phyloP scores from a whole-genome alignment of 257 asterid species.

The Solanum chiquidenum region DNA sequence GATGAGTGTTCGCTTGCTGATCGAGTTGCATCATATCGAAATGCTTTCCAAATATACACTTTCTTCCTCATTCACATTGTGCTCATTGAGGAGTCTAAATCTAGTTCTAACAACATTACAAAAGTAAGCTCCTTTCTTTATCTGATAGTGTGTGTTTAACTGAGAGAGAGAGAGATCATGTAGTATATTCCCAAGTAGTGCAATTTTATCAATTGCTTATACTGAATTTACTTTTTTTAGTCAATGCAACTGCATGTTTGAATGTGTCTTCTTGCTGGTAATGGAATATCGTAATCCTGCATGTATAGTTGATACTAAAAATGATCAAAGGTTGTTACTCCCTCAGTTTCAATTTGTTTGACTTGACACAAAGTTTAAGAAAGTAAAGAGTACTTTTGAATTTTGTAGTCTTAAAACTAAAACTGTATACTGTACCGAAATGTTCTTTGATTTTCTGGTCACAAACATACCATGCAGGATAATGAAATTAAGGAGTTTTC shows the following conservation, averaged over 20 bases:
- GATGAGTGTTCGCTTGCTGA: conserved; percentile 27
- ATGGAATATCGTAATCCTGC: too few species aligned
- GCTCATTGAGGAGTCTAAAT: conserved; percentile 48
- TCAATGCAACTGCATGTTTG: not conserved
- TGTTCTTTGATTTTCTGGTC: too few species aligned
- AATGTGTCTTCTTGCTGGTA: not conserved
- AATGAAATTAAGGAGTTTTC: too few species aligned
- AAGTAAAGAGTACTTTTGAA: too few species aligned
- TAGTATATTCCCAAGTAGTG: not conserved
- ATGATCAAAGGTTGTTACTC: too few species aligned
- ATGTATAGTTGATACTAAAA: too few species aligned
- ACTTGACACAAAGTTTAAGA: too few species aligned
- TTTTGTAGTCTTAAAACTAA: too few species aligned
- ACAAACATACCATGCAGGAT: too few species aligned
- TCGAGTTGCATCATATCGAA: conserved; percentile 63
- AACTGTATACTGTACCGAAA: too few species aligned
- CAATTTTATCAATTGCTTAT: not conserved
- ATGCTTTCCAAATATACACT: conserved; percentile 77
- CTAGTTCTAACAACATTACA: conserved; percentile 24
- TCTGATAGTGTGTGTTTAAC: not conserved
- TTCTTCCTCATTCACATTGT: conserved; percentile 72
- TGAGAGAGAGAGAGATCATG: not conserved
- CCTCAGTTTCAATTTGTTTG: too few species aligned
- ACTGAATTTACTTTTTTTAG: not conserved
- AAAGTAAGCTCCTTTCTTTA: conserved; percentile 31